phyloP scores from a whole-genome alignment of 495 filamentous ascomycete genomes.

The Coniosporium apollinis region DNA sequence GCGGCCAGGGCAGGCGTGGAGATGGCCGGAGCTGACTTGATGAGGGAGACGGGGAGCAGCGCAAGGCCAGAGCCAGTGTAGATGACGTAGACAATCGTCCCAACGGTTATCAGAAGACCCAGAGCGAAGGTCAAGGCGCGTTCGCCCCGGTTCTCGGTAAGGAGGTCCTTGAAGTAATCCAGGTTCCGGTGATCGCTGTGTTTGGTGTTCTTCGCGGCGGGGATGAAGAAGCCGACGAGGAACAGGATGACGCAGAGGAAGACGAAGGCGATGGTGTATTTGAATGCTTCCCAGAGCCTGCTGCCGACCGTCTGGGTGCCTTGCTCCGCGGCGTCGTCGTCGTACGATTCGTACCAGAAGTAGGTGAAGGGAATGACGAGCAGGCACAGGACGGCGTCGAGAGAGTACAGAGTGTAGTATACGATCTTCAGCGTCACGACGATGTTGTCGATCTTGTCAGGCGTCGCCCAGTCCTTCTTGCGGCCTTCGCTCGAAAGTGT shows the following conservation, averaged over 20 bases:
- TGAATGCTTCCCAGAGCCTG: conserved; percentile 65
- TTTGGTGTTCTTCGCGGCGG: conserved; percentile 40
- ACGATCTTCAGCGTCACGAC: conserved; percentile 64
- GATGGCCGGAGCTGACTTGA: conserved; percentile 73
- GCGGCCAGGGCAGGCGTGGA: conserved; percentile 58
- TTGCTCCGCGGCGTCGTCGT: conserved; percentile 64
- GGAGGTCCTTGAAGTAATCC: conserved; percentile 77
- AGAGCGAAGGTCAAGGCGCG: conserved; percentile 78
- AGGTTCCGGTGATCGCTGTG: conserved; percentile 47
- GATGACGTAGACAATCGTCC: conserved; percentile 65
- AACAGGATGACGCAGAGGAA: conserved; percentile 67
- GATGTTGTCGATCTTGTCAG: conserved; percentile 57
- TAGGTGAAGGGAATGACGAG: conserved; percentile 88
- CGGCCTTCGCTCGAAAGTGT: conserved; percentile 54
- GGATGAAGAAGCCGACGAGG: conserved; percentile 83
- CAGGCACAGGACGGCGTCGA: conserved; percentile 84
- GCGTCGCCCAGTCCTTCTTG: conserved; percentile 90
- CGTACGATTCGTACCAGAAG: conserved; percentile 96
- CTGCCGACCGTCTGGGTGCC: conserved; percentile 51
- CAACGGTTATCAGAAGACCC: conserved; percentile 70
- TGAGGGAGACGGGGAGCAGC: conserved; percentile 70
- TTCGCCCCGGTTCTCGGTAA: conserved; percentile 81
- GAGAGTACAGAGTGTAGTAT: conserved; percentile 82
- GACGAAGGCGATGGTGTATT: conserved; percentile 80
- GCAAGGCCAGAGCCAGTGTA: conserved; percentile 86